Evolutionary conservation across 164 flowering plant genomes (phyloP).

Genomic region (Akebia trifoliata): DNA sequence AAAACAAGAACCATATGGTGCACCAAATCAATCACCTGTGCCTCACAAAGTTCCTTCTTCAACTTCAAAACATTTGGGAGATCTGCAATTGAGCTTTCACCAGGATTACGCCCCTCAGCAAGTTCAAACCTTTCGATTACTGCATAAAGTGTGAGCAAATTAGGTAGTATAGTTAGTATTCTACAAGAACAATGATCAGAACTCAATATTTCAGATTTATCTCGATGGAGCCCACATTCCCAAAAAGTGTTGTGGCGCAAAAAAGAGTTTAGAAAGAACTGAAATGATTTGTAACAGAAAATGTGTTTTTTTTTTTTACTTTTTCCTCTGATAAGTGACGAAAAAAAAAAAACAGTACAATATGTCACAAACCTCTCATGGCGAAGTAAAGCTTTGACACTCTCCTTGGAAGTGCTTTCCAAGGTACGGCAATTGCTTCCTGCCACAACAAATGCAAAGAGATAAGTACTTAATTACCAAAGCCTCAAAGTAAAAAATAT

Average conservation of each 20-base stretch:
- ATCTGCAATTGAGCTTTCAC: slow-evolving; percentile 59
- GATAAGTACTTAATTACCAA: no score
- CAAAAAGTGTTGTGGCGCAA: background rate
- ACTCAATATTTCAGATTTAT: no score
- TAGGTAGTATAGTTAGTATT: background rate
- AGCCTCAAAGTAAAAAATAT: no score
- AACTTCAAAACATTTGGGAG: slow-evolving; percentile 59
- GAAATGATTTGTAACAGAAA: background rate
- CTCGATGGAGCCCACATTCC: no score
- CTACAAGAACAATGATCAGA: no score
- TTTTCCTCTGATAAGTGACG: background rate
- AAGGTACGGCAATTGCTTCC: slow-evolving; percentile 80
- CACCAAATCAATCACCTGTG: slow-evolving; percentile 34
- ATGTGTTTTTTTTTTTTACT: background rate
- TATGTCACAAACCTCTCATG: slow-evolving; percentile 60
- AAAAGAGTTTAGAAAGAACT: background rate
- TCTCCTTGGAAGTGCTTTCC: slow-evolving; percentile 69
- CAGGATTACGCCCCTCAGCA: slow-evolving; percentile 51
- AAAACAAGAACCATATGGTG: slow-evolving; percentile 1
- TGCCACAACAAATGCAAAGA: slow-evolving; percentile 26
- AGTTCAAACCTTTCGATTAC: slow-evolving; percentile 78
- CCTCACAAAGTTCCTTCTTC: slow-evolving; percentile 68
- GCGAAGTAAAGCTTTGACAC: slow-evolving; percentile 78
- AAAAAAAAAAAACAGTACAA: background rate
- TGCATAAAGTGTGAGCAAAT: slow-evolving; percentile 25